Conservation (phyloP, 1,284 basidiomycete species). For the Cutaneotrichosporon sp. region DNA sequence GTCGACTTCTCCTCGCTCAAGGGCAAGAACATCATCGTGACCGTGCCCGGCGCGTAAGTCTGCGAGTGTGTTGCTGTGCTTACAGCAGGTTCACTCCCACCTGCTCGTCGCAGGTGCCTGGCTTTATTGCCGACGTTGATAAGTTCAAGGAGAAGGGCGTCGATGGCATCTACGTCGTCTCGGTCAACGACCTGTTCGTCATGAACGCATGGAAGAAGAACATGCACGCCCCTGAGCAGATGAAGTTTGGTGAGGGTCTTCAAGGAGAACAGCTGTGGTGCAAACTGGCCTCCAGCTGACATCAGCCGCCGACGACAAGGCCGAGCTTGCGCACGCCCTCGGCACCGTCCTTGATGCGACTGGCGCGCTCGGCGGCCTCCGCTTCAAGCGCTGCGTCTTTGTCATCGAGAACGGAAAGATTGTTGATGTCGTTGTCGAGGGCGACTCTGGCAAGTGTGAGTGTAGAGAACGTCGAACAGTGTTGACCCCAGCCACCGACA, state of each 20-base stretch:
- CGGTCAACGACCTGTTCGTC: slow-evolving; percentile 65
- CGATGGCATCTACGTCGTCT: slow-evolving; percentile 61
- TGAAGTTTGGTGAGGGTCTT: slow-evolving; percentile 39
- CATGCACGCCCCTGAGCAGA: slow-evolving; percentile 45
- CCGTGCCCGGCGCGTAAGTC: slow-evolving; percentile 46
- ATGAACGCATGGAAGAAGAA: slow-evolving; percentile 64
- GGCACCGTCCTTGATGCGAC: slow-evolving; percentile 65
- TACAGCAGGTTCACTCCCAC: slow-evolving; percentile 56
- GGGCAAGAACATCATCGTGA: slow-evolving; percentile 67
- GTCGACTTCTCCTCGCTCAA: slow-evolving; percentile 54
- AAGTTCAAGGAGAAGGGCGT: slow-evolving; percentile 67
- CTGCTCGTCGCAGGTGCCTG: slow-evolving; percentile 58
- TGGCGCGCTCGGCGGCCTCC: slow-evolving; percentile 58
- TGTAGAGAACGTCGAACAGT: not conserved
- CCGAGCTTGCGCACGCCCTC: slow-evolving; percentile 56
- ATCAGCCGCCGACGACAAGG: slow-evolving; percentile 61
- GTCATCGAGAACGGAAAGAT: slow-evolving; percentile 56
- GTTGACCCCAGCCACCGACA: slow-evolving; percentile 52
- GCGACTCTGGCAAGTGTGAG: slow-evolving; percentile 52
- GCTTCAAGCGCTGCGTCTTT: slow-evolving; percentile 57
- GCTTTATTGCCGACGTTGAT: slow-evolving; percentile 59
- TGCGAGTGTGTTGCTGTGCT: not conserved
- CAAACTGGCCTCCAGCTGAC: slow-evolving; percentile 6
- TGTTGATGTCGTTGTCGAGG: slow-evolving; percentile 58
- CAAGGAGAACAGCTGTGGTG: not conserved